A percentile compares a stretch with the other conserved stretches of the same genome.
Conservation (phyloP, 768 basidiomycete genomes). For the Piloderma croceum region DNA sequence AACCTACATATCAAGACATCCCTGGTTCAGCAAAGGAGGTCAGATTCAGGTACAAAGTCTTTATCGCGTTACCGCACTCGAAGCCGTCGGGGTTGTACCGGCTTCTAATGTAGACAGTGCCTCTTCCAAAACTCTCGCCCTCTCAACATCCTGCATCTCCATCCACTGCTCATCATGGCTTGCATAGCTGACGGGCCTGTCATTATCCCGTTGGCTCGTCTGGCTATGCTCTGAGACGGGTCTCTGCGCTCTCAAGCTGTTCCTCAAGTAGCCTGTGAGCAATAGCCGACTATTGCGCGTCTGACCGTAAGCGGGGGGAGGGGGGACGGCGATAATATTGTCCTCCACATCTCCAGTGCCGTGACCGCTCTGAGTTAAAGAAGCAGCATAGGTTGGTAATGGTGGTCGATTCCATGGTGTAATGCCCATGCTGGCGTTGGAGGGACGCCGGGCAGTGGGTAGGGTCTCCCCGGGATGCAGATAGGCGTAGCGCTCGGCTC, state of each 20-base stretch:
- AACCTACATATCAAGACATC: too few relatives aligned
- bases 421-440: slow-evolving; percentile 34
- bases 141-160: slow-evolving; percentile 45
- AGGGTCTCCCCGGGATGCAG: slow-evolving; percentile 55
- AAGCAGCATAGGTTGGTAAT: slow-evolving; percentile 66
- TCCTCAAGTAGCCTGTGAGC: slow-evolving; percentile 45
- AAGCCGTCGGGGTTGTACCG: too few relatives aligned
- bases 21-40: too few relatives aligned
- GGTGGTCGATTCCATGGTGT: slow-evolving; percentile 71
- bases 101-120: slow-evolving; percentile 40
- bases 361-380: slow-evolving; percentile 59
- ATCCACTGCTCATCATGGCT: slow-evolving; percentile 56
- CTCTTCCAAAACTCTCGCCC: slow-evolving; percentile 50
- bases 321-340: slow-evolving; percentile 56
- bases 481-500: slow-evolving; percentile 57
- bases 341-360: slow-evolving; percentile 78
- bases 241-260: slow-evolving; percentile 45
- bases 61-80: too few relatives aligned
- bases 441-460: slow-evolving; percentile 32
- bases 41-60: too few relatives aligned
- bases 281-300: slow-evolving; percentile 65
- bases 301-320: slow-evolving; percentile 75
- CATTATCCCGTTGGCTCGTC: slow-evolving; percentile 22
- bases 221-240: slow-evolving; percentile 33
- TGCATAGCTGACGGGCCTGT: slow-evolving; percentile 49